Base-by-base conservation (phyloP, 2,329 filamentous ascomycete species). In the Beauveria australis region DNA sequence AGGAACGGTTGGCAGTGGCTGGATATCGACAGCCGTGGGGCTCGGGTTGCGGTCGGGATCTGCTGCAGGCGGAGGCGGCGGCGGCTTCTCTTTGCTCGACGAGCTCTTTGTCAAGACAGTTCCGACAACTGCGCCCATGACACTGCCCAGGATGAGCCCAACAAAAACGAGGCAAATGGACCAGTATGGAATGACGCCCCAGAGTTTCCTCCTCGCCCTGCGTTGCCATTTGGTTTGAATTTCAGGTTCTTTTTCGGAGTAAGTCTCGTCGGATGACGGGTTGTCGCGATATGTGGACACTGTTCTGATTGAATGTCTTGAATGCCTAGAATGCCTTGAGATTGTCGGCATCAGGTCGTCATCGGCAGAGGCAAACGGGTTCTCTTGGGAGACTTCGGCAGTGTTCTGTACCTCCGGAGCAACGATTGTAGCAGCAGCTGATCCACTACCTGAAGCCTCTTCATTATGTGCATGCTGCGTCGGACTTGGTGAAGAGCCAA, bases 151-250 rank as follows among this genome's bases (percentile, higher is more conserved):
- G 40, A 87, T 66, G 10, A 85, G 67, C 3, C 78, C 76, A 2
- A 79, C 69, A 0, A 76, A 67, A 2, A 81, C 70, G 14, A 87
- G 69, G 51, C 78, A 78, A 33, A 87, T 76, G 1, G 81, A 83
- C 85, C 85, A 88, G 61, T 82, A 81, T 0, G 85, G 85, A 22
- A 88, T 73, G 22, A 86, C 76, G 6, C 82, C 82, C 68, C 81
- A 85, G 4, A 85, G 67, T 64, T 80, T 84, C 67, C 76, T 79
- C 67, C 76, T 80, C 12, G 82, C 83, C 51, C 77, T 73, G 12
- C 70, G 66, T 68, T 84, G 79, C 81, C 83, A 86, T 64, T 79
- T 82, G 24, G 72, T 68, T 4, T 73, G 70, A 9, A 71, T 65
- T 18, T 74, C 73, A 2, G 49, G 49, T 18, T 53, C 49, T 66